Evolutionary conservation across 1,284 basidiomycete species (phyloP).

Genomic region (Cutaneotrichosporon sp.): DNA sequence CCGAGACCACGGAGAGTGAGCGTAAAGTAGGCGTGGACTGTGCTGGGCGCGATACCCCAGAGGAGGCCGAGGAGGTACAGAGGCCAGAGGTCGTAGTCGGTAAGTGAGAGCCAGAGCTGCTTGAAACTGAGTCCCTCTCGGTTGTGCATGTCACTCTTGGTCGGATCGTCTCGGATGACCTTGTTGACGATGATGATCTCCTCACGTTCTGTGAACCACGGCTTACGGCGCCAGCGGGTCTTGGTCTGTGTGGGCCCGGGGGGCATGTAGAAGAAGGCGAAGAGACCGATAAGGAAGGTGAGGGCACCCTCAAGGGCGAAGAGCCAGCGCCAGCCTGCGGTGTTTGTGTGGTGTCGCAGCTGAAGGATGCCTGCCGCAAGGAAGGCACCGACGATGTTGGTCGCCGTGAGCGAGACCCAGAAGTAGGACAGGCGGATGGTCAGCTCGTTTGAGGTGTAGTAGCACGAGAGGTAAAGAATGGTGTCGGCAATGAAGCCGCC

Average conservation of each 20-base stretch:
- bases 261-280: conserved; percentile 40
- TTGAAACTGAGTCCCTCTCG: conserved; percentile 41
- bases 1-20: conserved; percentile 22
- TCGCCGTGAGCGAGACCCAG: conserved; percentile 34
- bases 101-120: conserved; percentile 31
- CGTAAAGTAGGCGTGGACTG: conserved; percentile 36
- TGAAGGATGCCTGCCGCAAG: conserved; percentile 42
- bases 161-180: conserved; percentile 50
- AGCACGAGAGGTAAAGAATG: conserved; percentile 49
- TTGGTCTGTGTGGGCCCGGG: conserved; percentile 44
- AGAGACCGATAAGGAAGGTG: conserved; percentile 40
- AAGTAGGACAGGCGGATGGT: conserved; percentile 46
- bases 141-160: conserved; percentile 50
- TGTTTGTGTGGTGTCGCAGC: conserved; percentile 33
- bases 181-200: conserved; percentile 51
- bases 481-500: conserved; percentile 49
- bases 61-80: conserved; percentile 42
- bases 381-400: conserved; percentile 36
- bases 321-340: conserved; percentile 42
- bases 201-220: conserved; percentile 50
- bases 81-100: conserved; percentile 49
- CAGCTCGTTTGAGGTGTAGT: conserved; percentile 29
- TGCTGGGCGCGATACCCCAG: conserved; percentile 22
- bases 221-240: conserved; percentile 26
- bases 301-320: conserved; percentile 39